These are phyloP conservation scores for Exobasidium cylindrosporum DNA, from an alignment of 1,284 basidiomycete genomes.

Conservation along the genomic window DNA sequence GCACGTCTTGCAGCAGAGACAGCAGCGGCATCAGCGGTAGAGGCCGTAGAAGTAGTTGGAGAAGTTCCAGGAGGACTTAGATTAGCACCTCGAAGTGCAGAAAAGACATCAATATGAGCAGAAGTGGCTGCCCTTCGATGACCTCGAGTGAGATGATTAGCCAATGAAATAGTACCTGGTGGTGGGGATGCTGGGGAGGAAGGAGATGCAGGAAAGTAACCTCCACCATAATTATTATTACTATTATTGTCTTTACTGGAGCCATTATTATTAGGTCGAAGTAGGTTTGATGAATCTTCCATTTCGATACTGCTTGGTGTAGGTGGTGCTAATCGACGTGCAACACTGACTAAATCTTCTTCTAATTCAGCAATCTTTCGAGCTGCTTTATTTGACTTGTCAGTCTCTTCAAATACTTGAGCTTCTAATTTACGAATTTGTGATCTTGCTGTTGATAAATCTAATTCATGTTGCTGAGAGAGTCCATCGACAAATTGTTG, in stretches of 20 bases:
- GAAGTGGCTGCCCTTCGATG: slow-evolving; percentile 12
- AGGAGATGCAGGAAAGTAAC: neutral
- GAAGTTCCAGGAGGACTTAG: neutral
- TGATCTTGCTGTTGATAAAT: slow-evolving; percentile 28
- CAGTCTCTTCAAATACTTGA: slow-evolving; percentile 37
- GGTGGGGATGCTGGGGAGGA: neutral
- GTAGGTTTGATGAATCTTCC: neutral
- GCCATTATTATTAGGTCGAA: neutral
- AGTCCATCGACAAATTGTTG: slow-evolving; percentile 32
- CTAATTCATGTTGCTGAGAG: slow-evolving; percentile 32
- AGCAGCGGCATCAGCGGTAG: neutral
- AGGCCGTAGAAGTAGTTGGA: neutral
- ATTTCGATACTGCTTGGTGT: neutral
- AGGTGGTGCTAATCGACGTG: slow-evolving; percentile 8
- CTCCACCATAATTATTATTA: neutral
- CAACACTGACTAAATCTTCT: slow-evolving; percentile 20
- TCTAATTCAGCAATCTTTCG: slow-evolving; percentile 32
- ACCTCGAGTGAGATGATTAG: neutral
- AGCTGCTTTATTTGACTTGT: slow-evolving; percentile 31
- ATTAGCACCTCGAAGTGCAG: slow-evolving; percentile 1
- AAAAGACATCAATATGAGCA: slow-evolving; percentile 11
- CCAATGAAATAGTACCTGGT: neutral
- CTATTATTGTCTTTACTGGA: neutral
- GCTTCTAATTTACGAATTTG: slow-evolving; percentile 41
- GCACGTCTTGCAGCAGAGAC: slow-evolving; percentile 9